Evolutionary conservation across 2,329 filamentous ascomycete genomes (phyloP).

Genomic region (Colletotrichum sp.): DNA sequence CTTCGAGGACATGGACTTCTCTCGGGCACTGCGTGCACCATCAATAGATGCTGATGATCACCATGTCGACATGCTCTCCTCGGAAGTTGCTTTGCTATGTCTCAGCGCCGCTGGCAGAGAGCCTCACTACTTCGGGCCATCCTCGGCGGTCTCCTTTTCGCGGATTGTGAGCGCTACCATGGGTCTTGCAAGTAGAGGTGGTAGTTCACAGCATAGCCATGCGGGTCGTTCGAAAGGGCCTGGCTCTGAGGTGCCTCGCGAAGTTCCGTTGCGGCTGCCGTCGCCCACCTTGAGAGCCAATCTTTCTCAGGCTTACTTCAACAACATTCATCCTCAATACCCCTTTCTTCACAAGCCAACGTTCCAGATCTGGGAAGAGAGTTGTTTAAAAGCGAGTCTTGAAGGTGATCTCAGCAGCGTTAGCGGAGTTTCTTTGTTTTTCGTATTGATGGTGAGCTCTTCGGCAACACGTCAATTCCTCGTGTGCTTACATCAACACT

Average conservation of each 20-base stretch:
- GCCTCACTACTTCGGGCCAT: constrained; percentile 41
- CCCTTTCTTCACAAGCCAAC: constrained; percentile 41
- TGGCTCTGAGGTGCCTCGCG: neutral
- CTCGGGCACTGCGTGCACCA: neutral
- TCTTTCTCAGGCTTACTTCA: constrained; percentile 37
- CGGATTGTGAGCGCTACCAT: constrained; percentile 30
- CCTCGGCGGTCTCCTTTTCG: constrained; percentile 37
- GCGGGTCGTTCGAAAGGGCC: neutral
- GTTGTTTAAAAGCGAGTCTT: constrained; percentile 19
- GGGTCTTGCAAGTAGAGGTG: constrained; percentile 8
- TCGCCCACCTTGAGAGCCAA: constrained; percentile 10
- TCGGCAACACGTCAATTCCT: neutral
- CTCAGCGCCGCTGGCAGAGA: constrained; percentile 35
- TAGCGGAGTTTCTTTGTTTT: constrained; percentile 5
- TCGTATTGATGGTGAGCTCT: constrained; percentile 22
- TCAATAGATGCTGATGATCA: constrained; percentile 5
- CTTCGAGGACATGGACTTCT: neutral
- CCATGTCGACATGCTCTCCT: constrained; percentile 25
- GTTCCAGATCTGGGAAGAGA: constrained; percentile 33
- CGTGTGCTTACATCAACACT: too few relatives aligned
- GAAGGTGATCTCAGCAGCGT: neutral
- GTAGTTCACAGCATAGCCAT: constrained; percentile 13
- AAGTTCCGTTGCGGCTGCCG: constrained; percentile 19
- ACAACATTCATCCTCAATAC: constrained; percentile 41
- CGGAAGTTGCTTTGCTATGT: constrained; percentile 36